Evolutionary conservation across 306 rosid genomes (phyloP), one percentile per base, ranked within the genome.

Genomic region (Medicago lupulina): DNA sequence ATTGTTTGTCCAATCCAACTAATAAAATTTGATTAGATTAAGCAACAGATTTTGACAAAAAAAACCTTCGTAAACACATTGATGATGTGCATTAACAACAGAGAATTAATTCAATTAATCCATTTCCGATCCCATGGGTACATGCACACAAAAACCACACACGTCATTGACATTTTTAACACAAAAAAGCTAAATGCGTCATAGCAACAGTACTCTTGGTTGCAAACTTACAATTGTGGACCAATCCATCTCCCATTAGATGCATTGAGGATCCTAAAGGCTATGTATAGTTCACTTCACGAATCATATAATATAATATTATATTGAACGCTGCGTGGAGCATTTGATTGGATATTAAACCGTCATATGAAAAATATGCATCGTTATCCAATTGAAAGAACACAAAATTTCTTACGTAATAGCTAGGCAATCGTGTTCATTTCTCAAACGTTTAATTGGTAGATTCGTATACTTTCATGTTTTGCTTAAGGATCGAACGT

Each of bases 381-480:
- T 63, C 44, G 39, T 46, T 58, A 55, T 66, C 16, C 14, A 16
- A 19, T 36, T 4, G 39, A 41, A 76, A 58, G 1, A 11, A 21
- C 16, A 59, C 46, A 21, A 59, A n/a, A 16, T 16, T 53, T 54
- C 17, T 60, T 54, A 15, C 18, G 18, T 17, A 34, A 57, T 44
- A 67, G 38, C 38, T 57, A 51, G 59, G 34, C 61, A 73, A 65
- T 73, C 47, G 34, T 38, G 21, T 15, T 5, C 4, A 2, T 13
- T 75, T 28, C 73, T 31, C 14, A 60, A 71, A 70, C 63, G 73
- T 63, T 54, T 21, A 12, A 64, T 72, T 73, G 75, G 55, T 1
- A 41, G 61, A 34, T 70, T 81, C 55, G 74, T 81, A 67, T 67
- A 44, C 46, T 10, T 76, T 66, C 55, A 70, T 81, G 60, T 41